A percentile compares a stretch with the other conserved stretches of the same genome.
Evolutionary conservation across 2,329 filamentous ascomycete species (phyloP).

Genomic region (Colletotrichum zoysiae): DNA sequence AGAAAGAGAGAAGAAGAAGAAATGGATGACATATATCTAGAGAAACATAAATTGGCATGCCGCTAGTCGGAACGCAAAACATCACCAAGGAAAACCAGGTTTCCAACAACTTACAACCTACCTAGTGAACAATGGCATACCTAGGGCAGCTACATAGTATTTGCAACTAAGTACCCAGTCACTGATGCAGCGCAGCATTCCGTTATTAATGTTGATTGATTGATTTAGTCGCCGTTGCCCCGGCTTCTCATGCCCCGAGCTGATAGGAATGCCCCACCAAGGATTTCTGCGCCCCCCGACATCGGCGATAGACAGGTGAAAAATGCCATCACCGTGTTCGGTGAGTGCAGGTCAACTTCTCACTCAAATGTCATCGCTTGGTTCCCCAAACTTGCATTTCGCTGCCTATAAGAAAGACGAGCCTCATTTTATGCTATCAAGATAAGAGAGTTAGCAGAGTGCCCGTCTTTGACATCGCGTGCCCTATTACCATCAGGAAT

Average conservation of each 20-base stretch:
- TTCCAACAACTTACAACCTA: background rate
- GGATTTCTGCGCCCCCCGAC: conserved; percentile 22
- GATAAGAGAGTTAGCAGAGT: background rate
- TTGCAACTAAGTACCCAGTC: too few species aligned
- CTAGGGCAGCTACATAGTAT: background rate
- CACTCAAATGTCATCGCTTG: background rate
- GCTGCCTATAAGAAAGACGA: background rate
- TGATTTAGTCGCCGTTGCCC: conserved; percentile 11
- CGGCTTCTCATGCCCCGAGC: conserved; percentile 10
- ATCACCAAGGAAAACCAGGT: background rate
- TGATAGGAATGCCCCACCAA: conserved; percentile 21
- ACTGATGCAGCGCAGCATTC: conserved; percentile 1
- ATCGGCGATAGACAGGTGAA: conserved; percentile 33
- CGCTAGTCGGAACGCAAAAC: background rate
- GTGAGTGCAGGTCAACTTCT: conserved; percentile 28
- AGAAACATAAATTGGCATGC: background rate
- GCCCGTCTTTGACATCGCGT: too few species aligned
- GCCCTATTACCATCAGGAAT: background rate
- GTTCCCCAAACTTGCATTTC: background rate
- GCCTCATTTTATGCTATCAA: background rate
- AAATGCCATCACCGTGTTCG: conserved; percentile 26
- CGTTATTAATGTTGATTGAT: background rate
- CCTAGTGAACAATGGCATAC: too few species aligned
- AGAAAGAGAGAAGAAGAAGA: background rate
- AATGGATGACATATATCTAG: background rate